Evolutionary conservation across 2,329 filamentous ascomycete species (phyloP).

Genomic region (Aureobasidium sp.): DNA sequence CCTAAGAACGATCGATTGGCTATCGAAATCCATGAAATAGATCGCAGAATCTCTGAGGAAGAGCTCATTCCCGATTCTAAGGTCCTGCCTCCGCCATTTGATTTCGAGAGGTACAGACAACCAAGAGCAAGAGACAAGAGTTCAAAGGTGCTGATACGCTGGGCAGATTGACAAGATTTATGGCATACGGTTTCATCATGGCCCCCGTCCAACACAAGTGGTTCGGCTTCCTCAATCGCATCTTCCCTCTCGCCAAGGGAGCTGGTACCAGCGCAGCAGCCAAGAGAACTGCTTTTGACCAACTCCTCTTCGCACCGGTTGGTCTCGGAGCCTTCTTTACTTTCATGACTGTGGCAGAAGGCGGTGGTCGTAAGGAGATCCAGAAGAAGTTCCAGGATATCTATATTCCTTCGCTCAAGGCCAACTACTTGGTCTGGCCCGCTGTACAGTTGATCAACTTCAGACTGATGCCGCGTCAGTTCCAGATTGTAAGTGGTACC

Average conservation of each 20-base stretch:
- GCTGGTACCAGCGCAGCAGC: conserved; percentile 69
- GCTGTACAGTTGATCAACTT: conserved; percentile 96
- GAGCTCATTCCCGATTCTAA: conserved; percentile 61
- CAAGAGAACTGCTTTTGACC: conserved; percentile 87
- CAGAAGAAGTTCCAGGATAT: conserved; percentile 83
- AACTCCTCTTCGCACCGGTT: conserved; percentile 85
- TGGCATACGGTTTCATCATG: conserved; percentile 96
- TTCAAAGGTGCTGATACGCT: neutral
- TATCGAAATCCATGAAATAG: conserved; percentile 83
- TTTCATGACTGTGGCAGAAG: conserved; percentile 93
- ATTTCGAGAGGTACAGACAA: conserved; percentile 59
- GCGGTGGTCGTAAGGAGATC: conserved; percentile 74
- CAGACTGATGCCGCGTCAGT: conserved; percentile 86
- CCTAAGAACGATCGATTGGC: conserved; percentile 63
- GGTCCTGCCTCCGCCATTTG: conserved; percentile 70
- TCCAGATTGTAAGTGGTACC: conserved; percentile 72
- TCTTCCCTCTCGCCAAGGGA: conserved; percentile 78
- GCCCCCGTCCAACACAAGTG: conserved; percentile 91
- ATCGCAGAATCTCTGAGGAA: conserved; percentile 64
- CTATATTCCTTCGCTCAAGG: conserved; percentile 88
- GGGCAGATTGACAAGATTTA: conserved; percentile 74
- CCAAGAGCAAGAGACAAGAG: neutral
- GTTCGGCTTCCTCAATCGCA: conserved; percentile 76
- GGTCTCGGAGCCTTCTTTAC: conserved; percentile 87
- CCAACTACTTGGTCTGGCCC: conserved; percentile 93